Conservation (phyloP, 23 red algal genomes). For the Gracilaria gracilis region DNA sequence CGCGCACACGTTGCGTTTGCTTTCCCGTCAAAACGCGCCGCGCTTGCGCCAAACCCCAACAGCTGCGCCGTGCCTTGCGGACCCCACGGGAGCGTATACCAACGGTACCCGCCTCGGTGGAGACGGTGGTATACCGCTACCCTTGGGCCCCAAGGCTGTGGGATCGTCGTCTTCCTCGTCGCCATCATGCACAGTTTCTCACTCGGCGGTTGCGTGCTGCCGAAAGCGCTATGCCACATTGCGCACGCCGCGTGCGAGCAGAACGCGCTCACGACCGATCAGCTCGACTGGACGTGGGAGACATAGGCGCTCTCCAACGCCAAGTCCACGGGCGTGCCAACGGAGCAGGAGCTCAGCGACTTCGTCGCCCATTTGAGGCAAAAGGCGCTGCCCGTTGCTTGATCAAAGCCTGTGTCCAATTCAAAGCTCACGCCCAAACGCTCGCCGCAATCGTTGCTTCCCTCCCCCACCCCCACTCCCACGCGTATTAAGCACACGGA, state of each 20-base stretch:
- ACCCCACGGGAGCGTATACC: too few relatives aligned
- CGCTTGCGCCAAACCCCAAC: too few relatives aligned
- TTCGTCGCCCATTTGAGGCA: slow-evolving; percentile 31
- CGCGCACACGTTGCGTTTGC: too few relatives aligned
- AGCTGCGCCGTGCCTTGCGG: too few relatives aligned
- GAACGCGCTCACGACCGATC: slow-evolving; percentile 16
- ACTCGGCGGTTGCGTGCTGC: neutral
- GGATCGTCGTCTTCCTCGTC: neutral
- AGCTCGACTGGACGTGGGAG: slow-evolving; percentile 63
- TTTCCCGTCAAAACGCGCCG: too few relatives aligned
- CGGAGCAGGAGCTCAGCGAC: neutral
- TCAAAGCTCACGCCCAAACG: slow-evolving; percentile 6
- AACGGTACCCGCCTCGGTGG: too few relatives aligned
- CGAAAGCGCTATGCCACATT: neutral
- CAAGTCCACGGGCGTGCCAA: slow-evolving; percentile 20
- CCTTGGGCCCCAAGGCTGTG: too few relatives aligned
- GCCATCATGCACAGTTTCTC: too few relatives aligned
- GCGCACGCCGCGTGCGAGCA: slow-evolving; percentile 32
- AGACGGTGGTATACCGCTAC: too few relatives aligned
- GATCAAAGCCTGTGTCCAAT: neutral
- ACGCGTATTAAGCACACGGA: too few relatives aligned
- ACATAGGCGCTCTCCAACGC: slow-evolving; percentile 51
- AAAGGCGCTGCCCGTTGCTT: neutral
- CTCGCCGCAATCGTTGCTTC: too few relatives aligned
- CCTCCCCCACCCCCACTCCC: too few relatives aligned